Base-by-base conservation (phyloP, 345 rosid genomes). In the Theobroma cacao region DNA sequence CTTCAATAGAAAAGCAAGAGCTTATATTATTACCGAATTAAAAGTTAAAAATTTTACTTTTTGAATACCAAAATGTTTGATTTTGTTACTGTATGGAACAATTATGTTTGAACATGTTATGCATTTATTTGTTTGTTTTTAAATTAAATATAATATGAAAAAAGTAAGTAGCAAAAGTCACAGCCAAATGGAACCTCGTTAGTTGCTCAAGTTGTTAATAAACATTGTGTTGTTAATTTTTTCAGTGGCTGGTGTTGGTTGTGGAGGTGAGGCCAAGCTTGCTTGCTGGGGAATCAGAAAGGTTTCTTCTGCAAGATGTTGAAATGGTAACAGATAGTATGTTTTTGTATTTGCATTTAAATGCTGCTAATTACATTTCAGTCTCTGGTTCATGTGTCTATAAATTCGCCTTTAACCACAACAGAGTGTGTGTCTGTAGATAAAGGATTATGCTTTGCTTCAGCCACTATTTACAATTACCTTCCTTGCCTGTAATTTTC, bases 271-370 rank as follows among this genome's bases (percentile, higher is more conserved):
- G 93, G 81, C 94, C 97, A 7, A 91, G 84, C 75, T 90, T 93
- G 87, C 89, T 95, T 77, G 88, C 97, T 72, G 95, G 94, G 80
- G 98, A 95, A 73, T 84, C 91, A 59, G 98, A 91, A 77, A 90
- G 94, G 83, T 85, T 95, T 80, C 85, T 82, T 59, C 90, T 92
- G 9, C 88, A 86, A 77, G 95, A 90, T 78, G 82, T 92, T 73
- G 65, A 63, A 76, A 89, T 85, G 91, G 98, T 92, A 85, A 63
- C 36, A 3, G 40, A 56, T 61, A 26, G 6, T 79, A 31, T 36
- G 38, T 68, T 45, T 50, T 22, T 36, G 31, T 6, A 41, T 40
- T 40, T 66, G 9, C 4, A 14, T 40, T 40, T 40, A 12, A 40
- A 6, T 66, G 22, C 52, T 13, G 33, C 20, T 40, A 12, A 40